phyloP scores from a whole-genome alignment of 257 asterid genomes.

The Solanum tarijense region DNA sequence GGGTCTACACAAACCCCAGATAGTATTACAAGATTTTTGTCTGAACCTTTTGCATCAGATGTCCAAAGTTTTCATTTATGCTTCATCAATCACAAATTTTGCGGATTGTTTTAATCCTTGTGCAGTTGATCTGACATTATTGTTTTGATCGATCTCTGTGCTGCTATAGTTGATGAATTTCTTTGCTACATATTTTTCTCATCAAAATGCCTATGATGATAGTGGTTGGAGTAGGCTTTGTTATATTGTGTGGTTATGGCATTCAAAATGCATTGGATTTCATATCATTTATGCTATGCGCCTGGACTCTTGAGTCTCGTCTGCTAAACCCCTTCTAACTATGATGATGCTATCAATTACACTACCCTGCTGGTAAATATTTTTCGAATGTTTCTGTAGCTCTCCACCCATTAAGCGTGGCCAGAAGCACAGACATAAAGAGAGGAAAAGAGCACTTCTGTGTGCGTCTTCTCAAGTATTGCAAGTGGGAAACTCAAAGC shows the following conservation, averaged over 20 bases:
- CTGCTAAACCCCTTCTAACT: not conserved
- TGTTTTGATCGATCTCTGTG: not conserved
- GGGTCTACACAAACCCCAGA: not conserved
- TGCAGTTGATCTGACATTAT: not conserved
- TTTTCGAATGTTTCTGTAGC: not conserved
- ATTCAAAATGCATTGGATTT: not conserved
- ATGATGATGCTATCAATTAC: not conserved
- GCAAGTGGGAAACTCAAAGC: not conserved
- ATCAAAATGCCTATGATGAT: not conserved
- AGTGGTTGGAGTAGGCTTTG: not conserved
- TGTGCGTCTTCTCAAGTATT: not conserved
- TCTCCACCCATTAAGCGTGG: not conserved
- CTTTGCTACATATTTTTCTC: not conserved
- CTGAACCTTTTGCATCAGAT: not conserved
- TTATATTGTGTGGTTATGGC: not conserved
- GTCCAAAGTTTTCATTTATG: not conserved
- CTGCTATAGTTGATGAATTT: not conserved
- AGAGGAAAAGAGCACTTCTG: not conserved
- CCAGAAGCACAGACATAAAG: not conserved
- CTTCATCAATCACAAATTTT: not conserved
- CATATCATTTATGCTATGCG: not conserved
- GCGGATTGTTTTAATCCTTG: not conserved
- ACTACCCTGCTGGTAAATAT: not conserved
- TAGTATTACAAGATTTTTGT: not conserved
- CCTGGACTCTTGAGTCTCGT: not conserved